phyloP scores from a whole-genome alignment of 257 asterid species.

The Nicotiana tomentosiformis region DNA sequence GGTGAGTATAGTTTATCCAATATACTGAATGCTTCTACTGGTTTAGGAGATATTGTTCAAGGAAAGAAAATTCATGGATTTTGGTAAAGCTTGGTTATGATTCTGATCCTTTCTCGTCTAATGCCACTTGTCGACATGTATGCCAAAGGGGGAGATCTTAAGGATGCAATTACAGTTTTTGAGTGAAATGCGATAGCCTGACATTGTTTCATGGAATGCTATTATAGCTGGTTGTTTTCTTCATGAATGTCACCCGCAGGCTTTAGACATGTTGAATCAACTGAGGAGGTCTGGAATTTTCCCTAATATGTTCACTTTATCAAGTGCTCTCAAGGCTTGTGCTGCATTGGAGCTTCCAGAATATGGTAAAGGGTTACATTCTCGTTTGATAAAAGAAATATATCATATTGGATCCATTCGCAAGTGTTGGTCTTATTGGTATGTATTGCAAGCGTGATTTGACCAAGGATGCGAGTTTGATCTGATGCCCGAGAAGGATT shows the following conservation, averaged over 20 bases:
- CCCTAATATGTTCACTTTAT: not conserved
- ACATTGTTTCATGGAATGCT: slow-evolving; percentile 9
- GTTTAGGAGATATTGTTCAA: not conserved
- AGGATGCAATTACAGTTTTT: not conserved
- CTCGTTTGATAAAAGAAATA: not conserved
- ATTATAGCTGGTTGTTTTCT: not conserved
- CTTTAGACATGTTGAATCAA: slow-evolving; percentile 2
- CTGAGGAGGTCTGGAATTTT: slow-evolving; percentile 3
- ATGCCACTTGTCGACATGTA: slow-evolving; percentile 1
- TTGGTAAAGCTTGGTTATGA: slow-evolving; percentile 4
- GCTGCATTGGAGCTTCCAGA: slow-evolving; percentile 1
- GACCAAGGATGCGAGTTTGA: slow-evolving; percentile 7
- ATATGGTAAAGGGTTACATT: not conserved
- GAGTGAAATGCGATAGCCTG: not conserved
- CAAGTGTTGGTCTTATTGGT: slow-evolving; percentile 4
- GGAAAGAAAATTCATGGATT: not conserved
- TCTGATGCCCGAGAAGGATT: not conserved
- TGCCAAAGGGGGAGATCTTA: slow-evolving; percentile 5
- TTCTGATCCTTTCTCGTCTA: not conserved
- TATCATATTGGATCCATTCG: not conserved
- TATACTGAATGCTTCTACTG: slow-evolving; percentile 6
- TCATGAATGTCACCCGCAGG: not conserved
- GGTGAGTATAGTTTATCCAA: not conserved
- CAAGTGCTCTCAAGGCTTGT: slow-evolving; percentile 4
- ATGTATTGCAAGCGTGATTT: slow-evolving; percentile 5